These are phyloP conservation scores for Tolypocladium cylindrosporum DNA, from an alignment of 2,329 filamentous ascomycete genomes.

Conservation along the genomic window DNA sequence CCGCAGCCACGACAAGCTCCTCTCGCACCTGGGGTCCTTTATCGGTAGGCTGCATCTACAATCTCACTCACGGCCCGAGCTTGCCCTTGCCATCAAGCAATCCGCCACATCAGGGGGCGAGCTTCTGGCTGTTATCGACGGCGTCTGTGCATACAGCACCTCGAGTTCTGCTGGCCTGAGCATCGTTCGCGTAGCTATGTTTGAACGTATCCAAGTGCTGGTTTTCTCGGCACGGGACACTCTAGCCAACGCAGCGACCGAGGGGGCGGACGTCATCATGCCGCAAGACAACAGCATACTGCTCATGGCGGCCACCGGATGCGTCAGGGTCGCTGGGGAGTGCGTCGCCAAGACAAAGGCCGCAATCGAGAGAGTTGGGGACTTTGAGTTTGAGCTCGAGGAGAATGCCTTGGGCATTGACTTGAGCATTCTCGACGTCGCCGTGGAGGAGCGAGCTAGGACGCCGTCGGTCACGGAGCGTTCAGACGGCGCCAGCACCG, in stretches of 20 bases:
- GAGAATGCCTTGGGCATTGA: slow-evolving; percentile 44
- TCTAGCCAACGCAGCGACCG: slow-evolving; percentile 56
- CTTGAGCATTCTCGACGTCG: slow-evolving; percentile 36
- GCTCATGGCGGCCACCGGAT: slow-evolving; percentile 70
- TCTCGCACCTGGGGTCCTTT: slow-evolving; percentile 86
- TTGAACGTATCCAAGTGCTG: slow-evolving; percentile 67
- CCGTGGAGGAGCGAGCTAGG: slow-evolving; percentile 21
- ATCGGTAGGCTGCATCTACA: slow-evolving; percentile 84
- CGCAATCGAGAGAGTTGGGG: slow-evolving; percentile 79
- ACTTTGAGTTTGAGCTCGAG: slow-evolving; percentile 78
- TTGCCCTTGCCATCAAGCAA: slow-evolving; percentile 73
- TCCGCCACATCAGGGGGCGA: slow-evolving; percentile 73
- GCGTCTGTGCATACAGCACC: slow-evolving; percentile 69
- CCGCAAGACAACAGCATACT: slow-evolving; percentile 69
- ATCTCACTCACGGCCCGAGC: slow-evolving; percentile 78
- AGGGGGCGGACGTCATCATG: slow-evolving; percentile 69
- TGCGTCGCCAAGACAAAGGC: slow-evolving; percentile 80
- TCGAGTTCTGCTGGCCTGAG: slow-evolving; percentile 57
- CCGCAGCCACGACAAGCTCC: slow-evolving; percentile 73
- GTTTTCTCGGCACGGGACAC: slow-evolving; percentile 74
- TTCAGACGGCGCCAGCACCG: slow-evolving; percentile 27
- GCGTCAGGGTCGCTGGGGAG: slow-evolving; percentile 82
- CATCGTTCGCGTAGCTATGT: slow-evolving; percentile 65
- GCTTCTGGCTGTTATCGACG: slow-evolving; percentile 70
- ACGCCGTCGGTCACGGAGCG: slow-evolving; percentile 21